A percentile compares a stretch with the other conserved stretches of the same genome.
These are phyloP conservation scores for Ceratobasidium sp. DNA, from an alignment of 1,284 basidiomycete species.

Conservation along the genomic window DNA sequence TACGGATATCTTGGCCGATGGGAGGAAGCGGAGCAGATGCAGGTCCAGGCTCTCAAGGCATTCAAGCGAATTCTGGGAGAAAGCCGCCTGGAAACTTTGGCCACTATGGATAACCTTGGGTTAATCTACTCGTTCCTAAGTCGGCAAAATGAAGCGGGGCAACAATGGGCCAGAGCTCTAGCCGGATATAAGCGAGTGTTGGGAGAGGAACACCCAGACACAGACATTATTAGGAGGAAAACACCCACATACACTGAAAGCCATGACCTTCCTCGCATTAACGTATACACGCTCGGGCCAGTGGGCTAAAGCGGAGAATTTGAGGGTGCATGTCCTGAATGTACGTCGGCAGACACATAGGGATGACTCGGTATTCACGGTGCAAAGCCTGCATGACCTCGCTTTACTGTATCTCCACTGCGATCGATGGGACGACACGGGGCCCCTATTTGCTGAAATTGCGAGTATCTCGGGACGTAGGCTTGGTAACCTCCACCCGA, in stretches of 20 bases:
- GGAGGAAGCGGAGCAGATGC: conserved; percentile 8
- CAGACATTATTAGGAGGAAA: conserved; percentile 4
- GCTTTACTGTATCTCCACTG: neutral
- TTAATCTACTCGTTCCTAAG: neutral
- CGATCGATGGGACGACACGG: conserved; percentile 13
- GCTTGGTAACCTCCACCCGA: too few species aligned
- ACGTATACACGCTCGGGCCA: neutral
- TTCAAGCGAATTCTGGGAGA: conserved; percentile 3
- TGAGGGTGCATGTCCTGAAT: neutral
- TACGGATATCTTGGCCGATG: conserved; percentile 1
- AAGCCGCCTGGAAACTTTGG: neutral
- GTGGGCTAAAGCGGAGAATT: neutral
- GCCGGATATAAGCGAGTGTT: neutral
- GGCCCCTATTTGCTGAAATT: too few species aligned
- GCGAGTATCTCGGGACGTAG: too few species aligned
- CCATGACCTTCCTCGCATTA: neutral
- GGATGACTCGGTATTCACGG: neutral
- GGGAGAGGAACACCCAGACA: neutral
- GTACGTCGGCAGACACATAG: neutral
- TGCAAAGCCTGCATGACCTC: neutral
- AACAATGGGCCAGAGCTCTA: neutral
- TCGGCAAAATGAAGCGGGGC: neutral
- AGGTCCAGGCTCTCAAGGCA: conserved; percentile 7
- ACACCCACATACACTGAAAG: neutral
- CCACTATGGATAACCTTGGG: neutral